Percentiles rank a stretch among this genome's conserved stretches.
Evolutionary conservation across 495 filamentous ascomycete species (phyloP).

Genomic region (Hyaloscypha finlandica): DNA sequence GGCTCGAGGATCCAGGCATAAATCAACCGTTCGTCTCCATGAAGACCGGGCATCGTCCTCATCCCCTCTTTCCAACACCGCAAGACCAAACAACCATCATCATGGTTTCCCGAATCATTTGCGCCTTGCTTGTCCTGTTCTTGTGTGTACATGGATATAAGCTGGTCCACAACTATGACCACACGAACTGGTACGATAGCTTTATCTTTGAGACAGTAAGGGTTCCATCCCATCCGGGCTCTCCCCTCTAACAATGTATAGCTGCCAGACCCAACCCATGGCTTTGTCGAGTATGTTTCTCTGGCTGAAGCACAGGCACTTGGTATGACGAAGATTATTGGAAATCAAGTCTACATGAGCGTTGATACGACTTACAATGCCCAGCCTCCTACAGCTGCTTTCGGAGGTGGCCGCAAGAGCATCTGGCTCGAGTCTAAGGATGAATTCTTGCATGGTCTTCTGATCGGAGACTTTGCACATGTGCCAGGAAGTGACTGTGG

Average conservation of each 20-base stretch:
- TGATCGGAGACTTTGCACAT: slow-evolving; percentile 72
- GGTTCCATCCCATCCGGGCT: not conserved
- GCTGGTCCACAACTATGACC: slow-evolving; percentile 15
- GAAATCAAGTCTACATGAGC: slow-evolving; percentile 50
- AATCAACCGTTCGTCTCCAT: too few species aligned
- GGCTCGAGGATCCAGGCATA: too few species aligned
- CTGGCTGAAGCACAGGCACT: slow-evolving; percentile 46
- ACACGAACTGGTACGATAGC: slow-evolving; percentile 17
- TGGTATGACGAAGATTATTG: slow-evolving; percentile 52
- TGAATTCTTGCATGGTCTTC: slow-evolving; percentile 64
- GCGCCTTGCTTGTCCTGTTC: not conserved
- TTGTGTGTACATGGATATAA: not conserved
- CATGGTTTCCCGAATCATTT: slow-evolving; percentile 7
- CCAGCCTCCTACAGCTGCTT: slow-evolving; percentile 22
- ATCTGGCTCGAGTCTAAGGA: slow-evolving; percentile 69
- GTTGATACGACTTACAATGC: slow-evolving; percentile 50
- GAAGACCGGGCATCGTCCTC: too few species aligned
- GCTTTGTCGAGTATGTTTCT: slow-evolving; percentile 60
- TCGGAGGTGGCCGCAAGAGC: slow-evolving; percentile 57
- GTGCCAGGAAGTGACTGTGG: slow-evolving; percentile 72
- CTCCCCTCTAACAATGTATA: slow-evolving; percentile 12
- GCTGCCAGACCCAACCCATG: slow-evolving; percentile 56
- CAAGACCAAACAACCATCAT: not conserved
- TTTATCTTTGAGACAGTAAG: slow-evolving; percentile 35
- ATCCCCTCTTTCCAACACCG: not conserved